phyloP scores from a whole-genome alignment of 257 asterid genomes.

The Solanum peruvianum region DNA sequence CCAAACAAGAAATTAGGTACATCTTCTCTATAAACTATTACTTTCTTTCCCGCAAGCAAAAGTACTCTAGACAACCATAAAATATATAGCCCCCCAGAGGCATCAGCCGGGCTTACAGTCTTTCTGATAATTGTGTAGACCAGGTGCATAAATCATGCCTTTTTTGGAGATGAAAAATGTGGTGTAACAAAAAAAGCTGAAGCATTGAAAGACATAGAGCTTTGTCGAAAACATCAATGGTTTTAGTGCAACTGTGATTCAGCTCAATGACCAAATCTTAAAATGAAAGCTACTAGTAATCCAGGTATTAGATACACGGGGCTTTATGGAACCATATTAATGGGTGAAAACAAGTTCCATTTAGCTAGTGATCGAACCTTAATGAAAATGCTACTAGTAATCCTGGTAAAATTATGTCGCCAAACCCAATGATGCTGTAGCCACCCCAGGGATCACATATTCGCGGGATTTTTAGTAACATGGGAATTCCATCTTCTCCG shows the following conservation, averaged over 20 bases:
- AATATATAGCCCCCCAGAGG: background rate
- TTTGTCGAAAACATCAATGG: background rate
- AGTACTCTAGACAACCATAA: background rate
- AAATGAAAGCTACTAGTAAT: background rate
- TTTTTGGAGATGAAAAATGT: background rate
- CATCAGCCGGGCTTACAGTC: background rate
- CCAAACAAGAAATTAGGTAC: background rate
- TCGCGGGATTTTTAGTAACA: slow-evolving; percentile 85
- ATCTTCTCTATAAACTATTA: background rate
- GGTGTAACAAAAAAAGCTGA: background rate
- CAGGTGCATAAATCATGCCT: background rate
- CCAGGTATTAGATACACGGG: background rate
- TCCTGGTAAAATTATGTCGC: slow-evolving; percentile 86
- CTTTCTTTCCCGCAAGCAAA: background rate
- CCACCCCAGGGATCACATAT: slow-evolving; percentile 98
- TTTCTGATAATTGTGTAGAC: background rate
- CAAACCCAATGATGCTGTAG: slow-evolving; percentile 86
- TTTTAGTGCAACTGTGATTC: background rate
- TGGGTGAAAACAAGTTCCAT: background rate
- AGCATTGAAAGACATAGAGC: background rate
- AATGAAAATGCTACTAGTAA: slow-evolving; percentile 56
- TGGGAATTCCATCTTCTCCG: slow-evolving; percentile 93
- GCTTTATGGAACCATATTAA: background rate
- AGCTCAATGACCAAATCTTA: background rate
- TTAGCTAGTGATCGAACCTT: slow-evolving; percentile 23